phyloP scores from a whole-genome alignment of 257 asterid genomes.

The Fraxinus quadrangulata region DNA sequence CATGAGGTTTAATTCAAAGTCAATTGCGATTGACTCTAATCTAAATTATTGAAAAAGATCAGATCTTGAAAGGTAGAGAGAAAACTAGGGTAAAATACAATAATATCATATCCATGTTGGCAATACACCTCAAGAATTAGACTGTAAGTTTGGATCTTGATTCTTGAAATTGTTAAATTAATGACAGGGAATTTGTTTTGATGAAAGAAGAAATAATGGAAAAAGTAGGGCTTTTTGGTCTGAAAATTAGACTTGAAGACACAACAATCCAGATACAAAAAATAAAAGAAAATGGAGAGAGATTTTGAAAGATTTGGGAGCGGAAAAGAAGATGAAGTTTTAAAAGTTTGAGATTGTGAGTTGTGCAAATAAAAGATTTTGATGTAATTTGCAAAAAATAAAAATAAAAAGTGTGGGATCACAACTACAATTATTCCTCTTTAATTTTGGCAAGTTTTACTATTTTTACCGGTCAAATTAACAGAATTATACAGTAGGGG shows the following conservation, averaged over 20 bases:
- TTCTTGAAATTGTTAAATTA: background rate
- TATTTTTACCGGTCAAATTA: too few relatives aligned
- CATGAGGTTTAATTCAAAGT: conserved; percentile 11
- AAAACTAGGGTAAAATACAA: background rate
- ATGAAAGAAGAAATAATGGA: background rate
- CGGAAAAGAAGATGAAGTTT: too few relatives aligned
- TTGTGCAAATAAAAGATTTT: too few relatives aligned
- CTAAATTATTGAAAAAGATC: conserved; percentile 20
- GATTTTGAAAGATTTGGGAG: too few relatives aligned
- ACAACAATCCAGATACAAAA: background rate
- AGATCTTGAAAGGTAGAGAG: conserved; percentile 29
- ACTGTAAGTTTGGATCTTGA: background rate
- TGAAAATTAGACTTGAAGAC: conserved; percentile 15
- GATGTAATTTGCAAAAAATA: too few relatives aligned
- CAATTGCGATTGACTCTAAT: conserved; percentile 14
- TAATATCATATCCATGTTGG: background rate
- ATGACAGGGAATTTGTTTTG: background rate
- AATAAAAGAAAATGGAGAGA: too few relatives aligned
- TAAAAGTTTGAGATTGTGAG: too few relatives aligned
- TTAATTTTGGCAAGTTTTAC: too few relatives aligned
- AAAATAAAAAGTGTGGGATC: too few relatives aligned
- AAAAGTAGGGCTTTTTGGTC: background rate
- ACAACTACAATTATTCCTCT: too few relatives aligned
- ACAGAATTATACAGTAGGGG: too few relatives aligned
- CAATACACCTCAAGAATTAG: conserved; percentile 3